phyloP scores from a whole-genome alignment of 139 green algal species.

The Ostreobium quekettii region DNA sequence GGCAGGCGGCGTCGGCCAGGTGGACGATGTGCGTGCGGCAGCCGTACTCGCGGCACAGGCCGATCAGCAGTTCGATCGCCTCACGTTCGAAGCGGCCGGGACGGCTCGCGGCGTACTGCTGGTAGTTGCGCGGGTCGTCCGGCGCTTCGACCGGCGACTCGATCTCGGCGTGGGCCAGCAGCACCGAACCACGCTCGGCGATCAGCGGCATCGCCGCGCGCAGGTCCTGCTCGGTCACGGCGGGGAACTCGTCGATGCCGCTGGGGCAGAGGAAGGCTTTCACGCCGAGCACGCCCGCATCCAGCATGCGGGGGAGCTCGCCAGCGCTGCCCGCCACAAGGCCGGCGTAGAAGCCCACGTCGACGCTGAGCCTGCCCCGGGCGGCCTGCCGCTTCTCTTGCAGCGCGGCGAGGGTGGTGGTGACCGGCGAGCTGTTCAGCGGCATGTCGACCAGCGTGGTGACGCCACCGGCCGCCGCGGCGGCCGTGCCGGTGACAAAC shows the following conservation, averaged over 20 bases:
- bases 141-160: constrained; percentile 27
- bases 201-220: constrained; percentile 58
- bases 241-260: constrained; percentile 83
- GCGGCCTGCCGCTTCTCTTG: background rate
- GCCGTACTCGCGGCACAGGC: too few species aligned
- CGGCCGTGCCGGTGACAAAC: constrained; percentile 61
- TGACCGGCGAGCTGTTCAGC: constrained; percentile 72
- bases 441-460: constrained; percentile 94
- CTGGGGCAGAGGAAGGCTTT: constrained; percentile 89
- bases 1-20: too few species aligned
- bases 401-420: constrained; percentile 12
- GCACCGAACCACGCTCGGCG: constrained; percentile 44
- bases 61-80: too few species aligned
- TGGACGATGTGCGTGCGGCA: too few species aligned
- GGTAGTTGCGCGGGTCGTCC: background rate
- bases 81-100: too few species aligned
- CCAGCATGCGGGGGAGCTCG: constrained; percentile 47
- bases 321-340: constrained; percentile 79
- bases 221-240: constrained; percentile 49
- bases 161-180: constrained; percentile 73
- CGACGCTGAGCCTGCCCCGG: constrained; percentile 57
- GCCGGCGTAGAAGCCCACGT: constrained; percentile 85
- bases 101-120: too few species aligned
- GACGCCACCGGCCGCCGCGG: constrained; percentile 77
- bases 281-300: constrained; percentile 74